These are phyloP conservation scores for Aspergillus campestris DNA, from an alignment of 495 filamentous ascomycete species.

Conservation along the genomic window DNA sequence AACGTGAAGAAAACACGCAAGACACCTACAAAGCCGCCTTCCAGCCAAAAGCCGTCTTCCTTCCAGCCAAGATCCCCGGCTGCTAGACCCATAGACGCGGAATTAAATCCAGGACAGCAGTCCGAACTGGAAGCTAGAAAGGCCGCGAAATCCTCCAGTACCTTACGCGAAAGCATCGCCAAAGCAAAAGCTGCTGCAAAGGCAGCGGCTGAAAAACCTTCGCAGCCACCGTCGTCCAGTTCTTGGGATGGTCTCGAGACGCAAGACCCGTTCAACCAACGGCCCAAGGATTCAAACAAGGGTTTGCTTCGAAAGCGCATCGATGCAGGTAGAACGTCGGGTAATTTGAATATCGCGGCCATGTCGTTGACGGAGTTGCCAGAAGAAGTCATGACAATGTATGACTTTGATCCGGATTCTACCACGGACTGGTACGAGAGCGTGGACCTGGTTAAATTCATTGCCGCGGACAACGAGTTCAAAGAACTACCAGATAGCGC, in stretches of 20 bases:
- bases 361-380: constrained; percentile 77
- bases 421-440: constrained; percentile 76
- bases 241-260: constrained; percentile 36
- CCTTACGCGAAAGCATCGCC: constrained; percentile 83
- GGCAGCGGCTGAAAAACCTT: constrained; percentile 40
- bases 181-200: constrained; percentile 83
- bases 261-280: constrained; percentile 62
- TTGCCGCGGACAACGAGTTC: constrained; percentile 89
- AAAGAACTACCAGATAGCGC: constrained; percentile 59
- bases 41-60: constrained; percentile 22
- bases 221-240: constrained; percentile 18
- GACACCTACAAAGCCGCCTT: constrained; percentile 18
- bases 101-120: constrained; percentile 24
- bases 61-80: constrained; percentile 27
- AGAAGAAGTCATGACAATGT: constrained; percentile 82
- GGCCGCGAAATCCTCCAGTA: constrained; percentile 62
- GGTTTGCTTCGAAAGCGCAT: constrained; percentile 65
- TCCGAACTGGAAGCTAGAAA: constrained; percentile 30
- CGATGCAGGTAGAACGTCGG: constrained; percentile 65
- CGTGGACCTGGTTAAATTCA: constrained; percentile 82
- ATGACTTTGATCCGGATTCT: constrained; percentile 57
- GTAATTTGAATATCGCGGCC: constrained; percentile 81
- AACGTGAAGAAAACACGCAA: constrained; percentile 41
- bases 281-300: constrained; percentile 51
- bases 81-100: constrained; percentile 20